Evolutionary conservation across 768 basidiomycete genomes (phyloP).

Genomic region (Lactarius pseudohatsudake): DNA sequence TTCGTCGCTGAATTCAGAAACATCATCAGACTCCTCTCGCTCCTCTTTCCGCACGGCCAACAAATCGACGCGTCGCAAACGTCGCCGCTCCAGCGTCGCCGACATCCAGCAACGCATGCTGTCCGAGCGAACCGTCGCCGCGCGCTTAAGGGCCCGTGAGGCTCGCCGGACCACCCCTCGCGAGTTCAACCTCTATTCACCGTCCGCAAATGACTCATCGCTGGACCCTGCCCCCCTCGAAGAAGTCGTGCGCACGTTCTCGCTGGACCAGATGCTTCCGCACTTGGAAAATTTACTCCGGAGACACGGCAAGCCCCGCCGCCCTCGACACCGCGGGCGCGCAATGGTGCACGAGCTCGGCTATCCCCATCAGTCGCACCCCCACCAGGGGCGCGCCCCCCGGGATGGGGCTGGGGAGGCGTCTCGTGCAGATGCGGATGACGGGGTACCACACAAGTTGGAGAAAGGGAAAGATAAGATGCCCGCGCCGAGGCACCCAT

Average conservation of each 20-base stretch:
- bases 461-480: conserved; percentile 52
- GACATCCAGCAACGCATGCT: conserved; percentile 50
- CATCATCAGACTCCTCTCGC: conserved; percentile 42
- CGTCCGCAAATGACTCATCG: conserved; percentile 37
- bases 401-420: background rate
- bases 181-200: conserved; percentile 65
- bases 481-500: conserved; percentile 5
- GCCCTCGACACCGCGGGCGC: conserved; percentile 21
- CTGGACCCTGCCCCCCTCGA: conserved; percentile 12
- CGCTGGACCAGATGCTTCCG: conserved; percentile 24
- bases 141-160: conserved; percentile 63
- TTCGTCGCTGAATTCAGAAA: conserved; percentile 43
- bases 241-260: conserved; percentile 28
- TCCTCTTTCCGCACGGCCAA: conserved; percentile 43
- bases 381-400: background rate
- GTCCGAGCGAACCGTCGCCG: conserved; percentile 60
- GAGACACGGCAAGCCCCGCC: conserved; percentile 26
- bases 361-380: background rate
- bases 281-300: conserved; percentile 28
- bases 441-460: background rate
- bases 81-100: conserved; percentile 48
- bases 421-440: background rate
- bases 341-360: conserved; percentile 11
- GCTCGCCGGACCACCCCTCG: conserved; percentile 58
- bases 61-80: conserved; percentile 41